A percentile compares a stretch with the other conserved stretches of the same genome.
phyloP scores from a whole-genome alignment of 2,329 filamentous ascomycete species.

The Diaporthe helianthi region DNA sequence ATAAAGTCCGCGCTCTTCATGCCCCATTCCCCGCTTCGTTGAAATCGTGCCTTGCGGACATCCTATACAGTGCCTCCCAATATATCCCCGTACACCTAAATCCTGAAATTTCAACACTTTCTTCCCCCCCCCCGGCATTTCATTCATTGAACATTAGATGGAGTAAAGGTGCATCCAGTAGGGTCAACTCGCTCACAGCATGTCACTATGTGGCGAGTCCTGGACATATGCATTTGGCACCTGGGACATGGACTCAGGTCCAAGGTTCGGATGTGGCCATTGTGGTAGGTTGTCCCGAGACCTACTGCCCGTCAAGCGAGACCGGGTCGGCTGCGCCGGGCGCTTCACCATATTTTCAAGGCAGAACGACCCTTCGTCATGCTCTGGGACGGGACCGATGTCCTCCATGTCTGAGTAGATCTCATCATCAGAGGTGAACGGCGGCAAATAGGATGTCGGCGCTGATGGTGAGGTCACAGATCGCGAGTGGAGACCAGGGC shows the following conservation, averaged over 20 bases:
- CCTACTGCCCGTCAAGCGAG: constrained; percentile 66
- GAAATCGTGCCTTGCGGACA: constrained; percentile 16
- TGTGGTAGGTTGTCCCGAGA: constrained; percentile 43
- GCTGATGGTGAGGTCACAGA: constrained; percentile 84
- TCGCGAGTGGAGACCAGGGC: constrained; percentile 78
- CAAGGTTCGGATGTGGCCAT: constrained; percentile 36
- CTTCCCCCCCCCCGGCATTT: background rate
- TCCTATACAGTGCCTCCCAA: constrained; percentile 8
- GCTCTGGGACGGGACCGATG: constrained; percentile 47
- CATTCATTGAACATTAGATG: background rate
- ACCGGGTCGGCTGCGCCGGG: constrained; percentile 62
- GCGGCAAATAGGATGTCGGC: constrained; percentile 60
- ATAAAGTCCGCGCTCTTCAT: background rate
- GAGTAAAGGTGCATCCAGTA: background rate
- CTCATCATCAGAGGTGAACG: constrained; percentile 79
- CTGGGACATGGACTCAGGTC: constrained; percentile 50
- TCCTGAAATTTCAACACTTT: background rate
- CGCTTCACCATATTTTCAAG: constrained; percentile 69
- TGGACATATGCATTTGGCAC: constrained; percentile 46
- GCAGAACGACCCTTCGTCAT: constrained; percentile 58
- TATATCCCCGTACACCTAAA: constrained; percentile 9
- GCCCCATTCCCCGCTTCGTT: background rate
- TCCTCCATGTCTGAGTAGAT: constrained; percentile 80
- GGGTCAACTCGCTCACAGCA: constrained; percentile 39
- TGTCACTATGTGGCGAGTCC: constrained; percentile 45